A percentile compares a stretch with the other conserved stretches of the same genome.
Evolutionary conservation across 1,139 yeast species (phyloP).

Genomic region (Yamadazyma spencermartinsiae): DNA sequence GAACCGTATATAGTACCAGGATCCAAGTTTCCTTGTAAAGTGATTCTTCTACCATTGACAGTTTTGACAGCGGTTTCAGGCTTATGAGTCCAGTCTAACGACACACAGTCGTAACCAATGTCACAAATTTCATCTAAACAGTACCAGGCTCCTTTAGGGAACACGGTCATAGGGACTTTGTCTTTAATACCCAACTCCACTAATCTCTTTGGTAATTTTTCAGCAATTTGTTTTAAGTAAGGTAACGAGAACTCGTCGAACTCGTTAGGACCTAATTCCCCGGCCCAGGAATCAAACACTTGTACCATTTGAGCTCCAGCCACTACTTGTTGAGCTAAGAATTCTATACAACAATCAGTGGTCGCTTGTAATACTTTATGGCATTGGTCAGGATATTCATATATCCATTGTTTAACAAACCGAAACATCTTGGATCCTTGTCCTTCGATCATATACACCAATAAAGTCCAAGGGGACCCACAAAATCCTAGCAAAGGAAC

Average conservation of each 20-base stretch:
- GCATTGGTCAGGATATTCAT: slow-evolving; percentile 70
- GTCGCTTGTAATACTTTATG: slow-evolving; percentile 73
- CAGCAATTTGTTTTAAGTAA: slow-evolving; percentile 74
- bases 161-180: slow-evolving; percentile 81
- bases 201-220: slow-evolving; percentile 67
- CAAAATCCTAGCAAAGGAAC: slow-evolving; percentile 94
- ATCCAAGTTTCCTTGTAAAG: slow-evolving; percentile 92
- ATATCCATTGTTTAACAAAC: slow-evolving; percentile 90
- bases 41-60: slow-evolving; percentile 73
- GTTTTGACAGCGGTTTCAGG: slow-evolving; percentile 84
- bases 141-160: slow-evolving; percentile 98
- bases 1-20: slow-evolving; percentile 95
- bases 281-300: slow-evolving; percentile 97
- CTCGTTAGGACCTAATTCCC: slow-evolving; percentile 89
- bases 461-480: slow-evolving; percentile 97
- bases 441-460: slow-evolving; percentile 97
- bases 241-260: slow-evolving; percentile 88
- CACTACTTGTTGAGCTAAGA: slow-evolving; percentile 88
- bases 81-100: slow-evolving; percentile 88
- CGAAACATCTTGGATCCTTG: slow-evolving; percentile 93
- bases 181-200: slow-evolving; percentile 69
- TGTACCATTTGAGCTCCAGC: slow-evolving; percentile 99
- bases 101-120: slow-evolving; percentile 83
- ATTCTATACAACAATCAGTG: slow-evolving; percentile 89
- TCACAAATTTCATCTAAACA: slow-evolving; percentile 85